Evolutionary conservation across 768 basidiomycete species (phyloP), one percentile per base, ranked within the genome.

Genomic region (Trametes villosa): DNA sequence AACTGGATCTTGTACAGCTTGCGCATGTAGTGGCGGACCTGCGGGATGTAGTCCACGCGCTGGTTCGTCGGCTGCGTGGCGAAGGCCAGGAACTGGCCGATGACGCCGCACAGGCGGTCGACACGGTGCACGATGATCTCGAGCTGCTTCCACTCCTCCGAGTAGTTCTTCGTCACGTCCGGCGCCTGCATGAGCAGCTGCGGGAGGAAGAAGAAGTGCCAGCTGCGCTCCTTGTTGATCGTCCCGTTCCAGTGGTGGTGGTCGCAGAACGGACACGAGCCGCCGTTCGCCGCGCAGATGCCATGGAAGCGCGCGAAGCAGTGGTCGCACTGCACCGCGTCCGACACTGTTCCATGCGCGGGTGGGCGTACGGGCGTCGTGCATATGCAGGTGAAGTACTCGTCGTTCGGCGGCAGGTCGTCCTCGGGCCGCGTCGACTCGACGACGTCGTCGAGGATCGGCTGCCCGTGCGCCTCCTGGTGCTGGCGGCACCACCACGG

Each of bases 221-320:
- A 94, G 65, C 81, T 89, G 48, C 92, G 86, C 64, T 89, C 83
- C 72, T 92, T 93, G 70, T 86, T 85, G 53, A 94, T 87, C 3
- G 88, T 83, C 20, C 92, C 92, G 66, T 94, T 92, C 92, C 92
- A 94, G 68, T 94, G 92, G 62, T 92, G 89, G 67, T 92, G 91
- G 64, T 94, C 92, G 65, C 92, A 94, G 78, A 94, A 94, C 0
- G 92, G 92, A 70, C 92, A 94, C 5, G 92, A 94, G 34, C 92
- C 92, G n/a, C 92, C 92, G 64, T 89, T 91, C 65, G 87, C 87
- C 12, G 91, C 92, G 67, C 92, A 94, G 49, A 86, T 81, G 5
- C 91, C 91, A 62, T 94, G 92, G 75, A 94, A 94, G 49, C 91
- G 79, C 48, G 92, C 92, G 71, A 83, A 91, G 63, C 92, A 94